Evolutionary conservation across 2,329 filamentous ascomycete genomes (phyloP), one percentile per base, ranked within the genome.

Genomic region (Salinomyces thailandicus): DNA sequence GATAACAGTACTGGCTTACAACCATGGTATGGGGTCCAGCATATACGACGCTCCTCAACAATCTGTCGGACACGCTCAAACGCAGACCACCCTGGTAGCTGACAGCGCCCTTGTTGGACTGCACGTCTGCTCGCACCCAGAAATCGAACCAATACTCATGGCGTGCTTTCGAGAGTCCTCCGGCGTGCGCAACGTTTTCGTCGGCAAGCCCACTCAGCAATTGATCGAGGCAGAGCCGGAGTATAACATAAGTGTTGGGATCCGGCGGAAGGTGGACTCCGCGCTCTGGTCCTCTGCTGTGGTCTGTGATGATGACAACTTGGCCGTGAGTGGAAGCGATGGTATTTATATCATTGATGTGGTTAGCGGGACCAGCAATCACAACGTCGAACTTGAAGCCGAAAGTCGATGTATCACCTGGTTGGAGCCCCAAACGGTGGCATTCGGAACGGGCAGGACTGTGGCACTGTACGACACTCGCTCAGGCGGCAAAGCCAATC

Each of bases 381-480:
- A 48, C 52, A 2, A 55, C 58, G n/a, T 60, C 49, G 47, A 44
- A 35, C 2, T 50, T 53, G 12, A 44, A 50, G 6, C 47, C 53
- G 2, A 50, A 51, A 31, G 53, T 52, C 9, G 28, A 5, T 36
- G 26, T 15, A 16, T 38, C 53, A 11, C 47, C 57, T 18, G 60
- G 52, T 6, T 54, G 51, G 8, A 54, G 51, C 2, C 36, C 37
- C 15, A 53, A 48, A 22, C 31, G 34, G 6, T 61, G 51, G 54
- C 39, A 53, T 32, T 26, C 27, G 33, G 15, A 9, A 5, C 14
- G 17, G 33, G 34, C 26, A 9, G 26, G 11, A 31, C 14, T 5
- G 54, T 66, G 3, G 39, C 37, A 5, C 43, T 58, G 3, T 55
- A 48, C 41, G 55, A 58, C 31, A 33, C 30, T 2, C 41, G 54